Conservation (phyloP, 805 yeast genomes). For the Suhomyces prunicola region DNA sequence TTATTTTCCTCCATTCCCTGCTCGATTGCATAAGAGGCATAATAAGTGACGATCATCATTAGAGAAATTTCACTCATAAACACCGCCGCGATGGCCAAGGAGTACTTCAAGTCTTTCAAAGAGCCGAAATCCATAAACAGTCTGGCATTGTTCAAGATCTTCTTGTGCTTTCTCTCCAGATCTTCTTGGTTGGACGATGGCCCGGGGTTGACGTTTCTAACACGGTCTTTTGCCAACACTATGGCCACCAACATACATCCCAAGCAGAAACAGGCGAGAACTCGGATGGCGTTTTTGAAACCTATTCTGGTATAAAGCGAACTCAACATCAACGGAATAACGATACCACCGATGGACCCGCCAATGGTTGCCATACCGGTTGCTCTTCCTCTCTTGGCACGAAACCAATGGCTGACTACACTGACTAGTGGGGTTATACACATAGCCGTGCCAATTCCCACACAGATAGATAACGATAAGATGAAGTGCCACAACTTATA, state of each 20-base stretch:
- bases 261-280: slow-evolving; percentile 16
- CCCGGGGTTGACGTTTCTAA: not conserved
- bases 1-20: slow-evolving; percentile 45
- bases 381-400: slow-evolving; percentile 18
- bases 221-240: slow-evolving; percentile 15
- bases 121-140: slow-evolving; percentile 37
- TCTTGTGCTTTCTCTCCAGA: not conserved
- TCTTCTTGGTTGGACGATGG: not conserved
- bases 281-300: slow-evolving; percentile 53
- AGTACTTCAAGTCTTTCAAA: slow-evolving; percentile 36
- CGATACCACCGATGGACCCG: slow-evolving; percentile 64
- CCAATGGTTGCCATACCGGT: slow-evolving; percentile 39
- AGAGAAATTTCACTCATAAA: slow-evolving; percentile 51
- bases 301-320: slow-evolving; percentile 48
- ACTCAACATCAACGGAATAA: slow-evolving; percentile 54
- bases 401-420: slow-evolving; percentile 23
- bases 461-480: slow-evolving; percentile 17
- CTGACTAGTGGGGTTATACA: slow-evolving; percentile 22
- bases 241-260: slow-evolving; percentile 13
- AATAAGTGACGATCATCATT: slow-evolving; percentile 50
- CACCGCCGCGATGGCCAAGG: slow-evolving; percentile 37
- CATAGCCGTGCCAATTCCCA: slow-evolving; percentile 20
- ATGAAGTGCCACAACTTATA: slow-evolving; percentile 18
- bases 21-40: slow-evolving; percentile 54
- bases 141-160: not conserved